These are phyloP conservation scores for Citrus mangshanensis DNA, from an alignment of 345 rosid species.

Conservation along the genomic window DNA sequence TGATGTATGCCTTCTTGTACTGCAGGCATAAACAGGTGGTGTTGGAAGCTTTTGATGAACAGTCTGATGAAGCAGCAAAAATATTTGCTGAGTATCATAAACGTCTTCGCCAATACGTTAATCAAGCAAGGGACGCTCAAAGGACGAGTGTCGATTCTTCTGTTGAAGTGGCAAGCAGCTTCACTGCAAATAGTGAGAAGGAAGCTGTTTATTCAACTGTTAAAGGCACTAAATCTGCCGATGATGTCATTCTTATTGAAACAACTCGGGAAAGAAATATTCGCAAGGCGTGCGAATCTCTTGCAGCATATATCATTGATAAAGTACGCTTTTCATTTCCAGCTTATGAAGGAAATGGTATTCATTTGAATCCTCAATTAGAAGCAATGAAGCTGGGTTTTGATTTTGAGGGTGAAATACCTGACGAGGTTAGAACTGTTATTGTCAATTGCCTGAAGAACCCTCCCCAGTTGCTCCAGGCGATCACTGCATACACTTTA, in stretches of 20 bases:
- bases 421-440: constrained; percentile 67
- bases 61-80: constrained; percentile 88
- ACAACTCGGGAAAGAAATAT: constrained; percentile 70
- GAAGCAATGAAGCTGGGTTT: constrained; percentile 76
- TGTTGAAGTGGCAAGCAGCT: constrained; percentile 48
- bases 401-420: constrained; percentile 80
- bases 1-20: constrained; percentile 4
- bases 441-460: constrained; percentile 58
- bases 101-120: constrained; percentile 64
- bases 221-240: constrained; percentile 70
- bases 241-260: constrained; percentile 85
- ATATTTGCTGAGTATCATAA: constrained; percentile 89
- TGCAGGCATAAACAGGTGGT: constrained; percentile 82
- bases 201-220: constrained; percentile 92
- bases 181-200: constrained; percentile 47
- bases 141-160: constrained; percentile 55
- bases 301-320: constrained; percentile 66
- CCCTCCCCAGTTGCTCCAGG: constrained; percentile 81
- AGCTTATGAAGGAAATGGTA: constrained; percentile 89
- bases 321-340: constrained; percentile 72
- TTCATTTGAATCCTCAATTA: constrained; percentile 66
- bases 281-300: constrained; percentile 81
- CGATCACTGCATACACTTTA: constrained; percentile 64
- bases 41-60: constrained; percentile 90
- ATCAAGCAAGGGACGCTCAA: constrained; percentile 85